These are phyloP conservation scores for Fulvia fulva DNA, from an alignment of 2,329 filamentous ascomycete genomes.

Conservation along the genomic window DNA sequence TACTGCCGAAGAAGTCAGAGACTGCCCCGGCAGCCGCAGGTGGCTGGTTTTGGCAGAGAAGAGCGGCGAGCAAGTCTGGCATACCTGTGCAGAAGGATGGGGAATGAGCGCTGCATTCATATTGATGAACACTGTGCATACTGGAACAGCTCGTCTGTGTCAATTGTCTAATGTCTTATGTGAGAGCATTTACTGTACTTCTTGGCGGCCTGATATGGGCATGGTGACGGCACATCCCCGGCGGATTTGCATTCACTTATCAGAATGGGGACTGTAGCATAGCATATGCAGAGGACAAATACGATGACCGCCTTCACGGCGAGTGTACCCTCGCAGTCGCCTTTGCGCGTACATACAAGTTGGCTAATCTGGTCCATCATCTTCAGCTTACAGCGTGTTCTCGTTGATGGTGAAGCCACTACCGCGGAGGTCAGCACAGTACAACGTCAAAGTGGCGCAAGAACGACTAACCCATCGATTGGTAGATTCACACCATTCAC, in stretches of 20 bases:
- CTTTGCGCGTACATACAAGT: background rate
- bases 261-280: background rate
- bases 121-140: background rate
- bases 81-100: constrained; percentile 3
- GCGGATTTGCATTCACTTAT: background rate
- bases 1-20: constrained; percentile 13
- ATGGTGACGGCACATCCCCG: constrained; percentile 3
- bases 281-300: background rate
- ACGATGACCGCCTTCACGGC: background rate
- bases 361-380: no score
- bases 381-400: constrained; percentile 2
- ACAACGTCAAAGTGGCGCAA: background rate
- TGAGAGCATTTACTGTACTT: background rate
- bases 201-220: background rate
- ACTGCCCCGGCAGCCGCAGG: constrained; percentile 17
- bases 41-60: constrained; percentile 33
- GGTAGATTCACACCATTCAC: constrained; percentile 26
- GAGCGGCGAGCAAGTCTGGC: constrained; percentile 26
- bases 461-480: constrained; percentile 13
- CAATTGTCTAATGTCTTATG: constrained; percentile 6
- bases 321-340: background rate
- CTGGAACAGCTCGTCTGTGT: background rate
- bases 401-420: constrained; percentile 27
- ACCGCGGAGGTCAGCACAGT: background rate
- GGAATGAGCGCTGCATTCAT: constrained; percentile 1